Percentiles rank a stretch among this genome's conserved stretches.
Conservation (phyloP, 257 asterid genomes). For the Fraxinus quadrangulata region DNA sequence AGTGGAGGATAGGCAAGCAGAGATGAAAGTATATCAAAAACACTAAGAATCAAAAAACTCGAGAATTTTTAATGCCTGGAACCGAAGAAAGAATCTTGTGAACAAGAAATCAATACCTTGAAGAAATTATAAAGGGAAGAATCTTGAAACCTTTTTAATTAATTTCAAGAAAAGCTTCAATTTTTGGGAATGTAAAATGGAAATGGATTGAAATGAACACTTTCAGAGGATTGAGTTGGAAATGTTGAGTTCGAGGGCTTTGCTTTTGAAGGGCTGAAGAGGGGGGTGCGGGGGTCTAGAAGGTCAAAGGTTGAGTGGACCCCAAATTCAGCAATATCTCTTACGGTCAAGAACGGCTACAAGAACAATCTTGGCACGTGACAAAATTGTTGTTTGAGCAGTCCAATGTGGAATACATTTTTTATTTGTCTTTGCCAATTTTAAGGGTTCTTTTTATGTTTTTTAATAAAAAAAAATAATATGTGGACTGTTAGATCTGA, state of each 20-base stretch:
- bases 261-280: slow-evolving; percentile 10
- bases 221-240: neutral
- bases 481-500: neutral
- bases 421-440: neutral
- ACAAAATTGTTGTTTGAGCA: slow-evolving; percentile 11
- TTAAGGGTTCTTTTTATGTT: neutral
- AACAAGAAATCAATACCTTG: neutral
- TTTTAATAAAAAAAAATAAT: neutral
- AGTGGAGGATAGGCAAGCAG: neutral
- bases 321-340: neutral
- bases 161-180: slow-evolving; percentile 17
- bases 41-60: neutral
- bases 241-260: neutral
- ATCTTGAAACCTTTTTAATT: neutral
- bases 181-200: neutral
- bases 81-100: neutral
- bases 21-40: too few relatives aligned
- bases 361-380: neutral
- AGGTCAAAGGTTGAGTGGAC: slow-evolving; percentile 22
- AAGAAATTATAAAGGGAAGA: neutral
- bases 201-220: neutral
- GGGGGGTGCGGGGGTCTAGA: slow-evolving; percentile 3
- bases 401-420: slow-evolving; percentile 28
- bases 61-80: neutral
- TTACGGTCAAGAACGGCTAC: slow-evolving; percentile 30